These are phyloP conservation scores for Malus hybrid DNA, from an alignment of 331 rosid species.

Conservation along the genomic window DNA sequence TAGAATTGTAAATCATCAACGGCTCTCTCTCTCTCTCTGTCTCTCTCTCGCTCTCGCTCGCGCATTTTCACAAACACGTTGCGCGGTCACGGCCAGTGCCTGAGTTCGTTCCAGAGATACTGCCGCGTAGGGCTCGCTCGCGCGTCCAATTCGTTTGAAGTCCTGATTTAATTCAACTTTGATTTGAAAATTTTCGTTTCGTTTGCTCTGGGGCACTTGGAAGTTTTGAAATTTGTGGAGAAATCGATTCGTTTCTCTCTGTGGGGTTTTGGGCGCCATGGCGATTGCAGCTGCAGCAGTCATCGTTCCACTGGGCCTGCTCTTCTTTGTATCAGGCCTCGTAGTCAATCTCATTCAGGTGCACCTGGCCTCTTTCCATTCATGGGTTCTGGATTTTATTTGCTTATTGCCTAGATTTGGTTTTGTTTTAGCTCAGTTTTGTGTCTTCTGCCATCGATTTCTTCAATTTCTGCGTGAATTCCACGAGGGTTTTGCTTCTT, in stretches of 20 bases:
- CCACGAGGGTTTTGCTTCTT: not conserved
- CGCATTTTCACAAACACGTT: not conserved
- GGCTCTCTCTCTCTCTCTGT: not conserved
- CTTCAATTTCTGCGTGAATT: not conserved
- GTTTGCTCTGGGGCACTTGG: not conserved
- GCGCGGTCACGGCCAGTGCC: not conserved
- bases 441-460: not conserved
- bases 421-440: not conserved
- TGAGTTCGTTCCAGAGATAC: not conserved
- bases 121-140: not conserved
- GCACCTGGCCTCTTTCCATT: not conserved
- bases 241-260: not conserved
- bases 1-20: not conserved
- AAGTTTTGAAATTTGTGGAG: not conserved
- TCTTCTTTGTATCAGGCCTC: slow-evolving; percentile 88
- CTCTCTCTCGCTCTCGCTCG: not conserved
- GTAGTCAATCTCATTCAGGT: slow-evolving; percentile 82
- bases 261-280: slow-evolving; percentile 42
- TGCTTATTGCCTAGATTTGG: not conserved
- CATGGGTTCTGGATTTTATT: not conserved
- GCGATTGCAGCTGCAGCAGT: slow-evolving; percentile 75
- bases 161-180: not conserved
- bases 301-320: slow-evolving; percentile 70
- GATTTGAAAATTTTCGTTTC: not conserved
- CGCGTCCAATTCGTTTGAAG: not conserved